Base-by-base conservation (phyloP, 768 basidiomycete genomes). In the Phaeotremella skinneri region DNA sequence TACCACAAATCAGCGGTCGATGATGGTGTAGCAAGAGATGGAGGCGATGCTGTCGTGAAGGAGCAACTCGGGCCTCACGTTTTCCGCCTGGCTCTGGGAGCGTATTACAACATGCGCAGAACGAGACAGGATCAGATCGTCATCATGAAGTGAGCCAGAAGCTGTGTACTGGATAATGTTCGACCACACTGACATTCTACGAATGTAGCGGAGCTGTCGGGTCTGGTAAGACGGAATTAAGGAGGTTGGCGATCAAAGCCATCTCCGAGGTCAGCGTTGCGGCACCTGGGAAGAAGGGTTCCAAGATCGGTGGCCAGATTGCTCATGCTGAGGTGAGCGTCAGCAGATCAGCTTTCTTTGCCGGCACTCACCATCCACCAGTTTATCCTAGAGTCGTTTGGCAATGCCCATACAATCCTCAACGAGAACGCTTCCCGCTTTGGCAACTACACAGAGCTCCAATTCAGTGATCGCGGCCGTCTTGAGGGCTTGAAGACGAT, bases 371-470 rank as follows among this genome's bases (percentile, higher is more conserved):
- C 42, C 20, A 42, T 20, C 29, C 23, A 14, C 1, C 64, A 77
- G 81, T 97, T 91, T 76, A 90, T 97, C 60, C 86, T 97, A 62
- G 92, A 98, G 76, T 81, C 90, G 0, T 98, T 98, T 73, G 94
- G 94, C 16, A 88, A 89, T 67, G 90, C 93, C 20, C 87, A 90
- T 59, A 79, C 78, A 4, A 64, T 75, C 17, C 91, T 91, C 1
- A 96, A 97, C 72, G 84, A 90, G 48, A 96, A 96, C 70, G 93
- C 94, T 14, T 97, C 96, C 29, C 87, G 91, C 49, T 96, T 94
- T 73, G 96, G 94, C 56, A 92, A 94, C 76, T 99, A 99, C 76
- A 96, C 92, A 45, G 96, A 99, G 73, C 83, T 99, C 0, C 96
- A 98, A 78, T 98, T 97, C 80, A 89, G 84, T 52, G 92, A 97